These are phyloP conservation scores for Polyplosphaeria fusca DNA, from an alignment of 495 filamentous ascomycete genomes.

Conservation along the genomic window DNA sequence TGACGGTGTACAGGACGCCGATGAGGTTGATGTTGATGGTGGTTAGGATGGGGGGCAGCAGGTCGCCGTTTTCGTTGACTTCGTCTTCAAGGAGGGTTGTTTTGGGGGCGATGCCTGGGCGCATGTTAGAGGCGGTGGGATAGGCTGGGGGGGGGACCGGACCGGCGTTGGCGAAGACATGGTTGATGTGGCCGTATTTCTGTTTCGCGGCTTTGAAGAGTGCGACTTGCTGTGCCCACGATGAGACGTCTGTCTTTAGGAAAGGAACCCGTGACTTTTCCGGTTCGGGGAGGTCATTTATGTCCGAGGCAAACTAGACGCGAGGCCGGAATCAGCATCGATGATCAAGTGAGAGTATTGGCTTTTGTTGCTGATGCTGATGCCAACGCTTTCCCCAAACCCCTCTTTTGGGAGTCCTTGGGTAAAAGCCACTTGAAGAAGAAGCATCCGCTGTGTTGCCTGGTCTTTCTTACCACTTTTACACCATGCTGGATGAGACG, in stretches of 20 bases:
- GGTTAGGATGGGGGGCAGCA: slow-evolving; percentile 13
- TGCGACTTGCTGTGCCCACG: slow-evolving; percentile 19
- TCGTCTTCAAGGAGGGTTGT: slow-evolving; percentile 20
- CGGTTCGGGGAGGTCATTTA: slow-evolving; percentile 38
- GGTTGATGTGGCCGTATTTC: slow-evolving; percentile 22
- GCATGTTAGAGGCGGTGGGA: background rate
- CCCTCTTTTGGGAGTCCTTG: no score
- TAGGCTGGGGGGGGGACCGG: background rate
- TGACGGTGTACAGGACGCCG: slow-evolving; percentile 28
- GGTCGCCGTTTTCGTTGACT: slow-evolving; percentile 26
- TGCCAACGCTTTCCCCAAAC: no score
- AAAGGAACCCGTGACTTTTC: slow-evolving; percentile 21
- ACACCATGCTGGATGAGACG: slow-evolving; percentile 49
- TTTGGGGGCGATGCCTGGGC: slow-evolving; percentile 9
- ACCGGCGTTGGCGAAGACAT: slow-evolving; percentile 34
- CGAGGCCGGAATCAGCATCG: no score
- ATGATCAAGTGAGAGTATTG: no score
- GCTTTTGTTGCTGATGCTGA: no score
- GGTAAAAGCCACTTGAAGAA: no score
- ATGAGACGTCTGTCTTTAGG: slow-evolving; percentile 25
- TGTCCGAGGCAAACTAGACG: slow-evolving; percentile 46
- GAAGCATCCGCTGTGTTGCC: no score
- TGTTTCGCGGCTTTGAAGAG: slow-evolving; percentile 26
- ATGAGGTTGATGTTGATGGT: slow-evolving; percentile 31
- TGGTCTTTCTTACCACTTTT: no score